Evolutionary conservation across 2,329 filamentous ascomycete species (phyloP), one percentile per base, ranked within the genome.

Genomic region (Fusarium continuum): DNA sequence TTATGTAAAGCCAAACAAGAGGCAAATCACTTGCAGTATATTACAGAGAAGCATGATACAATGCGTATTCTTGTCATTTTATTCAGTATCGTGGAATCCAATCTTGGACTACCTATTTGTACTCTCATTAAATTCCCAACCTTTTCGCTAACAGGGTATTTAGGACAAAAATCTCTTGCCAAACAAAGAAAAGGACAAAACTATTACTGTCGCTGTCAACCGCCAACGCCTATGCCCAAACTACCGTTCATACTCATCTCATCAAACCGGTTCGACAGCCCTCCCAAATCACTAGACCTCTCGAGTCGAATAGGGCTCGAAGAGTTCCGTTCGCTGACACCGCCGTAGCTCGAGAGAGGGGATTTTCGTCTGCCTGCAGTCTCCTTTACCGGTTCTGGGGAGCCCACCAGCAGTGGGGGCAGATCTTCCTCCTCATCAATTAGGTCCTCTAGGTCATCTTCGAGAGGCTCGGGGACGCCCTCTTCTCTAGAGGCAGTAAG

Each of bases 1-100:
- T 99, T 73, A 96, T 97, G 92, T 94, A 84, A 62, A 40, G 6
- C 29, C 5, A 17, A n/a, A 19, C 7, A 4, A 6, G 13, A 17
- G n/a, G 5, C 28, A 11, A 16, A 22, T 6, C 11, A 8, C 14
- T 17, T n/a, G 2, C 13, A 16, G 4, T 0, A 13, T 11, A 32
- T 10, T 40, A n/a, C 14, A 16, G 10, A 17, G 8, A 16, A 32
- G 14, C 41, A 25, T 39, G 44, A 20, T 25, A 28, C 4, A 23
- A 56, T 40, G 40, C 35, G 31, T 41, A 41, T 29, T 35, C 19
- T 45, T 44, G 23, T 40, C 28, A 25, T 55, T 34, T 26, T 16
- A 25, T 35, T 20, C 22, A 19, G 23, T 35, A 17, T 41, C 38
- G 19, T 17, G 11, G 11, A 40, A 50, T 34, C 39, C 44, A 55